phyloP scores from a whole-genome alignment of 495 filamentous ascomycete genomes.

The Halenospora varia region DNA sequence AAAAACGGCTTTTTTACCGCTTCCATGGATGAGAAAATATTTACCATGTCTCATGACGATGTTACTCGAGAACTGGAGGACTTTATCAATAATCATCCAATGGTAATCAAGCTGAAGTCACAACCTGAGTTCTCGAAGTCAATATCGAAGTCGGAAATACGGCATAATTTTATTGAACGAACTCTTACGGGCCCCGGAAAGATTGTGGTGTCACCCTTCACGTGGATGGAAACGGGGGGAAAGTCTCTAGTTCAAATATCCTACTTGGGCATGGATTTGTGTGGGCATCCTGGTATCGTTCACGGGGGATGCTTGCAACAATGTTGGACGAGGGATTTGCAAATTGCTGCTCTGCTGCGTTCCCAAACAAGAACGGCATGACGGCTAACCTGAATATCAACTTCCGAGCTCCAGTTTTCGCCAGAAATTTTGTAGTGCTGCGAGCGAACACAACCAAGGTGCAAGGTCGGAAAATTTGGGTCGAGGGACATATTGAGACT shows the following conservation, averaged over 20 bases:
- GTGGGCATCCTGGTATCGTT: conserved; percentile 87
- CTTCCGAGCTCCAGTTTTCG: conserved; percentile 75
- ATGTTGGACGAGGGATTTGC: conserved; percentile 89
- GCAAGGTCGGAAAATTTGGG: conserved; percentile 95
- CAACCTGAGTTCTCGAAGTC: conserved; percentile 68
- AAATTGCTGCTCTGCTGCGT: conserved; percentile 82
- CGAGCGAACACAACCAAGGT: conserved; percentile 79
- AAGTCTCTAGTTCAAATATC: conserved; percentile 69
- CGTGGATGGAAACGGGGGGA: conserved; percentile 67
- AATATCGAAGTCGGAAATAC: conserved; percentile 84
- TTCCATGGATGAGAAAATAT: conserved; percentile 68
- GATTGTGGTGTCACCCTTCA: conserved; percentile 77
- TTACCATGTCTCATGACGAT: conserved; percentile 62
- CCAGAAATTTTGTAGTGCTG: conserved; percentile 73
- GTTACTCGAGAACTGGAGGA: conserved; percentile 60
- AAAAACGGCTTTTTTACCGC: conserved; percentile 43
- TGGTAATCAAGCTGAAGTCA: conserved; percentile 60
- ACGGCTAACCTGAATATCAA: conserved; percentile 93
- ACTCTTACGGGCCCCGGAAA: conserved; percentile 70
- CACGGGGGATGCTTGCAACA: conserved; percentile 88
- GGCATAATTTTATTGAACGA: conserved; percentile 77
- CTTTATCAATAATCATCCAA: conserved; percentile 70
- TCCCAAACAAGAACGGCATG: conserved; percentile 85
- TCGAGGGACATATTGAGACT: conserved; percentile 85
- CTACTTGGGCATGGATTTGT: conserved; percentile 78